Percentiles rank a stretch among this genome's conserved stretches.
These are phyloP conservation scores for Angophora floribunda DNA, from an alignment of 345 rosid genomes.

Conservation along the genomic window DNA sequence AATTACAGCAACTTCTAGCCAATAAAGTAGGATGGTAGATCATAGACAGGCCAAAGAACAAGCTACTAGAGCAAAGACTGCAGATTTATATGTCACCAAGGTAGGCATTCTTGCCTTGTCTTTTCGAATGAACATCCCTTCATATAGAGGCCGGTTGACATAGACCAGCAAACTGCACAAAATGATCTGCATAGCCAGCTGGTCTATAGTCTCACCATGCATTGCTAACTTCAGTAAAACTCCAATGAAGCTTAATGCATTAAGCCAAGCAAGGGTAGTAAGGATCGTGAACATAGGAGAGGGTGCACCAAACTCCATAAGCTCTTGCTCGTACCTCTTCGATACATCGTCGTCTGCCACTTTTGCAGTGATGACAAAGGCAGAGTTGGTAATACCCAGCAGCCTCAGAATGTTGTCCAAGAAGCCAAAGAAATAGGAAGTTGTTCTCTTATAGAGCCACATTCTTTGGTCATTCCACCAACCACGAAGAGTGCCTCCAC, in stretches of 20 bases:
- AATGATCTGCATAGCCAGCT: conserved; percentile 16
- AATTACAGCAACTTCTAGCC: not conserved
- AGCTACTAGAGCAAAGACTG: conserved; percentile 10
- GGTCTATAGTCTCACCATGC: not conserved
- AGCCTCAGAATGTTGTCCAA: conserved; percentile 11
- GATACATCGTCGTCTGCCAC: conserved; percentile 17
- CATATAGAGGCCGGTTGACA: conserved; percentile 23
- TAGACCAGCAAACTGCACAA: conserved; percentile 14
- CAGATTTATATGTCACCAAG: conserved; percentile 7
- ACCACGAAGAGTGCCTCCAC: conserved; percentile 22
- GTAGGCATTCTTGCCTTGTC: conserved; percentile 34
- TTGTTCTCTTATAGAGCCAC: conserved; percentile 32
- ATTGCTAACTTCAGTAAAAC: conserved; percentile 3
- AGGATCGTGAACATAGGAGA: conserved; percentile 34
- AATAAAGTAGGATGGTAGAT: not conserved
- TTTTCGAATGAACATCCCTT: conserved; percentile 18
- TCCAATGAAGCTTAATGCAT: conserved; percentile 13
- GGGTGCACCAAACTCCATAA: conserved; percentile 29
- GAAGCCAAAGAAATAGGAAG: conserved; percentile 31
- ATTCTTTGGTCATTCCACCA: conserved; percentile 37
- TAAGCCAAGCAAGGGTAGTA: conserved; percentile 31
- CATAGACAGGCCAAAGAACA: conserved; percentile 6
- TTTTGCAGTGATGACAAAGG: conserved; percentile 27
- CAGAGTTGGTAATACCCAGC: conserved; percentile 9
- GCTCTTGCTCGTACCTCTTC: conserved; percentile 3